Conservation (phyloP, 306 rosid genomes). For the Inga oerstediana region DNA sequence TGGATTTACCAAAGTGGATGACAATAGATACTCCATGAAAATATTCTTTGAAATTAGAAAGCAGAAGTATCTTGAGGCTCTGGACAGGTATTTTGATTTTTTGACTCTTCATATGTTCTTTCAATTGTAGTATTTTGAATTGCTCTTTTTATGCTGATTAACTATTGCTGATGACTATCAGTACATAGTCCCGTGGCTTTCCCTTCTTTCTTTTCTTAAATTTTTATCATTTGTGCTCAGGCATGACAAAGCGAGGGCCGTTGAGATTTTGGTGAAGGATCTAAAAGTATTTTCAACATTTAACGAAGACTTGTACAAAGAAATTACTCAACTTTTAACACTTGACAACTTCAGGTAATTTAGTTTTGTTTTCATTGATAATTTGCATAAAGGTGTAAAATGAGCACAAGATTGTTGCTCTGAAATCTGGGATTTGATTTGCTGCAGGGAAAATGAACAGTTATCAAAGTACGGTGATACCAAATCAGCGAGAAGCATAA, state of each 20-base stretch:
- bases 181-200: background rate
- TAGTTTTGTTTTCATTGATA: background rate
- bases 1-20: conserved; percentile 70
- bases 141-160: background rate
- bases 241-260: conserved; percentile 57
- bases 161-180: background rate
- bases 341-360: conserved; percentile 75
- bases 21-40: conserved; percentile 73
- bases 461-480: conserved; percentile 72
- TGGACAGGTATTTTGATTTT: conserved; percentile 59
- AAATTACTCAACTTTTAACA: conserved; percentile 72
- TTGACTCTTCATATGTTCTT: background rate
- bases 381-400: background rate
- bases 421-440: conserved; percentile 20
- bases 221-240: conserved; percentile 38
- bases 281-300: conserved; percentile 64
- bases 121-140: conserved; percentile 8
- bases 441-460: conserved; percentile 76
- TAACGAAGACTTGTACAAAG: conserved; percentile 69
- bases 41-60: conserved; percentile 75
- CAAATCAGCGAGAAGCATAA: conserved; percentile 58
- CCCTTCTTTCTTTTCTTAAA: conserved; percentile 13
- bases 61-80: conserved; percentile 87
- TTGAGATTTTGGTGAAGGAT: conserved; percentile 70
- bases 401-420: background rate